These are phyloP conservation scores for Volvox reticuliferus DNA, from an alignment of 139 green algal genomes.

Conservation along the genomic window DNA sequence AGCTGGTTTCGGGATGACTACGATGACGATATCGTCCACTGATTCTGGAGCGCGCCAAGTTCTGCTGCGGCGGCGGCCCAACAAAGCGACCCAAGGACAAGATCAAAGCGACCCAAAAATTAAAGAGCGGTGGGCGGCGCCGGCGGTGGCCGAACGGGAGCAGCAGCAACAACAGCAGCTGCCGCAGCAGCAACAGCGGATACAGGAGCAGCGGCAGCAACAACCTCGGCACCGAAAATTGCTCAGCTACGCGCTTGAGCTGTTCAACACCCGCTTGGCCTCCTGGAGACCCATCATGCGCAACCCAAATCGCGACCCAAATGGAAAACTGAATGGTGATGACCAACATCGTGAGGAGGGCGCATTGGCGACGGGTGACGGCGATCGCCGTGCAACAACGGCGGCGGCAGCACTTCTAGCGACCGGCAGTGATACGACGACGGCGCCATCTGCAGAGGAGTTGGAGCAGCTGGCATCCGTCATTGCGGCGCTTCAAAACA, in stretches of 20 bases:
- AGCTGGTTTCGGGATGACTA: too few relatives aligned
- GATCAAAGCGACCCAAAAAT: not conserved
- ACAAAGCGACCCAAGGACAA: not conserved
- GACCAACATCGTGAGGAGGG: too few relatives aligned
- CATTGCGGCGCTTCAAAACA: not conserved
- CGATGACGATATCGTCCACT: too few relatives aligned
- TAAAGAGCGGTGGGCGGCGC: not conserved
- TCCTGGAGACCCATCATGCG: not conserved
- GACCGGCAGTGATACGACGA: not conserved
- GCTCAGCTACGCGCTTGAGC: conserved; percentile 3
- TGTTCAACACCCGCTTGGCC: not conserved
- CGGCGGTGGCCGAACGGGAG: not conserved
- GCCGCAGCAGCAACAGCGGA: not conserved
- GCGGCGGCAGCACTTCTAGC: not conserved
- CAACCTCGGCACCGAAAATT: conserved; percentile 4
- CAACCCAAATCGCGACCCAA: not conserved
- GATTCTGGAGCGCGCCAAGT: too few relatives aligned
- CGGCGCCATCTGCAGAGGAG: not conserved
- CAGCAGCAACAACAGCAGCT: not conserved
- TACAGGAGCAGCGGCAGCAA: not conserved
- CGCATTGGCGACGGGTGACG: too few relatives aligned
- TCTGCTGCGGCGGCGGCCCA: too few relatives aligned
- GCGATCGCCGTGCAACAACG: not conserved
- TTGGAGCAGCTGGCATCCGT: not conserved
- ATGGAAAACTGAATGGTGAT: too few relatives aligned